Percentiles rank a stretch among this genome's conserved stretches.
These are phyloP conservation scores for Chlamydomonas sp. DNA, from an alignment of 139 green algal species.

Conservation along the genomic window DNA sequence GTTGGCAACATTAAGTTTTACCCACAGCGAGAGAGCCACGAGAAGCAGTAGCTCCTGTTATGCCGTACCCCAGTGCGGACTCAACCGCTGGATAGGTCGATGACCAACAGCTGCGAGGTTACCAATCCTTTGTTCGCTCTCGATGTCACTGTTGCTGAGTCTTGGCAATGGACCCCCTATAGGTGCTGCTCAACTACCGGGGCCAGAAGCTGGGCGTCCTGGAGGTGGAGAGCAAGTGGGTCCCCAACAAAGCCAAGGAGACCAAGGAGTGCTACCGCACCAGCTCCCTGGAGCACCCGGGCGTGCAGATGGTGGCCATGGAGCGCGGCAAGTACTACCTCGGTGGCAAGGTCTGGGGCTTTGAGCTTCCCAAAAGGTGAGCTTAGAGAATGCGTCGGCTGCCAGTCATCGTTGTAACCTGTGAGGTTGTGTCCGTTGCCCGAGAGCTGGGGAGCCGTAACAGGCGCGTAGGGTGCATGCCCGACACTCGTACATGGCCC, in stretches of 20 bases:
- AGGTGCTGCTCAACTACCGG: conserved; percentile 90
- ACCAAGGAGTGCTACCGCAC: conserved; percentile 85
- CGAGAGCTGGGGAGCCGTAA: too few relatives aligned
- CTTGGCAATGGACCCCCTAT: neutral
- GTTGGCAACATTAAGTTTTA: too few relatives aligned
- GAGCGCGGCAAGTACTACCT: conserved; percentile 90
- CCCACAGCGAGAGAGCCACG: too few relatives aligned
- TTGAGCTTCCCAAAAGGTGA: conserved; percentile 70
- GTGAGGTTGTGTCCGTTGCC: too few relatives aligned
- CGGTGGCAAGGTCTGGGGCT: conserved; percentile 63
- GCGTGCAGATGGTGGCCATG: conserved; percentile 91
- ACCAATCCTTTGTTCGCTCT: neutral
- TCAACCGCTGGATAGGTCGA: too few relatives aligned
- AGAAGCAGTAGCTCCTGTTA: too few relatives aligned
- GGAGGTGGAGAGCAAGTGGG: conserved; percentile 86
- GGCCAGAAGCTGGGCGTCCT: conserved; percentile 87
- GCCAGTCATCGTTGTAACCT: neutral
- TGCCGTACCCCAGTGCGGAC: too few relatives aligned
- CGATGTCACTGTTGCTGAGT: too few relatives aligned
- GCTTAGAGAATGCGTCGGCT: neutral
- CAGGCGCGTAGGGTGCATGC: too few relatives aligned
- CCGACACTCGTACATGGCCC: too few relatives aligned
- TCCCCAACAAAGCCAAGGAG: conserved; percentile 73
- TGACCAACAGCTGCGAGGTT: neutral
- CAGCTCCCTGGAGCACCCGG: conserved; percentile 92